Base-by-base conservation (phyloP, 257 asterid species). In the Nicotiana sylvestris region DNA sequence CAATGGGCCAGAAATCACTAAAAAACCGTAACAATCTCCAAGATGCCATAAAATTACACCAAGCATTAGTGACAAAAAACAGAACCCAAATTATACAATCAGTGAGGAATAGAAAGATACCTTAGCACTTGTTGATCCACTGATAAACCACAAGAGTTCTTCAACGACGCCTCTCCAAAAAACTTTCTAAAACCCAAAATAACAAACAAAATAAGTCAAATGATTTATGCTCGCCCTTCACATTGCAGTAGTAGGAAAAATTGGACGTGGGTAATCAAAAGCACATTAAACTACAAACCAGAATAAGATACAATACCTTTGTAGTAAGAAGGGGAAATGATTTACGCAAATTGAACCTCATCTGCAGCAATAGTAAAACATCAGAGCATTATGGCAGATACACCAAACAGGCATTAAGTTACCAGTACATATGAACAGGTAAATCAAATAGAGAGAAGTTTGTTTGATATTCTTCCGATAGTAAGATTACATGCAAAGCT, bases 81-180 rank as follows among this genome's bases (percentile, higher is more conserved):
- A 55, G 29, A 67, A 56, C 27, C 57, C 39, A 37, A 7, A 79
- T 32, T 60, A 65, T 11, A 37, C 43, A 55, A 62, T 32, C 25
- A 60, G 68, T 32, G 66, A 62, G 55, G 43, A 51, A 80, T 55
- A 83, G 68, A 74, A 56, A 72, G 43, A 85, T 88, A 94, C 99
- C 93, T 91, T 96, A 39, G 98, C 98, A 94, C 90, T 96, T 82
- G 99, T 94, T 39, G 98, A 93, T 66, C 99, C 99, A 87, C 98
- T 96, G 84, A 96, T 89, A 88, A 96, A 96, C 99, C 99, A 94
- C 89, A 96, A 82, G 82, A 96, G 97, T 87, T 96, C 99, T 90
- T 96, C 99, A 85, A 96, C 92, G 85, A 96, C 98, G 53, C 98
- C 98, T 49, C 95, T 90, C 99, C 99, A 96, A 83, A 93, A 94